Percentiles rank a stretch among this genome's conserved stretches.
Evolutionary conservation across 495 filamentous ascomycete species (phyloP).

Genomic region (Filosporella fistucella): DNA sequence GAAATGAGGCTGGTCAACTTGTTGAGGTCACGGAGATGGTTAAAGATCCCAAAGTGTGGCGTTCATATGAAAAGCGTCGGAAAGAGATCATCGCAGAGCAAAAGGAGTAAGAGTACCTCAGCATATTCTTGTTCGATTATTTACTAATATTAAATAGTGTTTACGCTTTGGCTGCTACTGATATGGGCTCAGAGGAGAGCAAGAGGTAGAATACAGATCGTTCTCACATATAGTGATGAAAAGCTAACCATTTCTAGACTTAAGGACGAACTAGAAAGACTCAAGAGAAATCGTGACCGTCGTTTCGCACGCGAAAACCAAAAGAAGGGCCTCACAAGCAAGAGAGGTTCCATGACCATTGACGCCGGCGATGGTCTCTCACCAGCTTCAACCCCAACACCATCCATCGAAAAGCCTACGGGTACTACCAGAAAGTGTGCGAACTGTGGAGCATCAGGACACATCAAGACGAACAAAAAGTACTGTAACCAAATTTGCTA

Average conservation of each 20-base stretch:
- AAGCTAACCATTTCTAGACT: slow-evolving; percentile 43
- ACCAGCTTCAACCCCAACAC: slow-evolving; percentile 26
- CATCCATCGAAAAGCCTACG: slow-evolving; percentile 40
- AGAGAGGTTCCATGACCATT: slow-evolving; percentile 16
- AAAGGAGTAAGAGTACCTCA: slow-evolving; percentile 33
- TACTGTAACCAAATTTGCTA: slow-evolving; percentile 30
- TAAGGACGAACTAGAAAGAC: slow-evolving; percentile 69
- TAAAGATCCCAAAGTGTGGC: slow-evolving; percentile 31
- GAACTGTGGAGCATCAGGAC: slow-evolving; percentile 90
- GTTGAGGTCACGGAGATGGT: slow-evolving; percentile 35
- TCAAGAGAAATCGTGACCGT: slow-evolving; percentile 87
- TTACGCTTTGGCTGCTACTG: slow-evolving; percentile 58
- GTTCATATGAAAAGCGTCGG: slow-evolving; percentile 48
- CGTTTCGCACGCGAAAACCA: slow-evolving; percentile 87
- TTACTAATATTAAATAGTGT: slow-evolving; percentile 33
- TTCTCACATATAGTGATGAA: not conserved
- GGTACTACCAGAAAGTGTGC: slow-evolving; percentile 92
- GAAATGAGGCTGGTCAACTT: slow-evolving; percentile 57
- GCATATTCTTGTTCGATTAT: not conserved
- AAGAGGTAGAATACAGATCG: slow-evolving; percentile 54
- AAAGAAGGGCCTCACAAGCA: slow-evolving; percentile 52
- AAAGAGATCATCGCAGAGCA: slow-evolving; percentile 47
- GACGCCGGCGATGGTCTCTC: slow-evolving; percentile 42
- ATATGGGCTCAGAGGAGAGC: too few relatives aligned
- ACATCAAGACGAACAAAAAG: slow-evolving; percentile 99